These are phyloP conservation scores for Dentipellis sp. DNA, from an alignment of 768 basidiomycete genomes.

Conservation along the genomic window DNA sequence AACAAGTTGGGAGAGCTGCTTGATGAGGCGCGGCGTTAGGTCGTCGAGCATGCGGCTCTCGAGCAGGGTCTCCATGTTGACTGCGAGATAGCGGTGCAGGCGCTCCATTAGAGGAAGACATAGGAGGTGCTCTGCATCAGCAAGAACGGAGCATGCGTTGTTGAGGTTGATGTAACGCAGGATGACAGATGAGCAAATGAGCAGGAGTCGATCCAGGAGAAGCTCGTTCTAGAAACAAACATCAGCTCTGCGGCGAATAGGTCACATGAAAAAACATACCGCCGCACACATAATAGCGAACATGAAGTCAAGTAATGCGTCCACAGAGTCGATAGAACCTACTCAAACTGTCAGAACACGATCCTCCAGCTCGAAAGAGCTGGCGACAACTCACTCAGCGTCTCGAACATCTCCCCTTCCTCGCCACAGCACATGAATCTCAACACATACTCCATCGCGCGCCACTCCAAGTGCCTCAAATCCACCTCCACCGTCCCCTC, in stretches of 20 bases:
- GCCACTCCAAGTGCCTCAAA: constrained; percentile 65
- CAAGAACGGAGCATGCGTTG: constrained; percentile 74
- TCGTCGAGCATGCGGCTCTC: constrained; percentile 76
- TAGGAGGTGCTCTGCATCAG: constrained; percentile 75
- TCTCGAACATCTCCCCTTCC: constrained; percentile 61
- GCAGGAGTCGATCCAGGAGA: constrained; percentile 74
- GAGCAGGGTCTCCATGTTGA: constrained; percentile 81
- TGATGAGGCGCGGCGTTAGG: constrained; percentile 53
- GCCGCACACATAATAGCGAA: constrained; percentile 82
- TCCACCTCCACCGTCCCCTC: constrained; percentile 53
- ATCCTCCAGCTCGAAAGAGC: neutral
- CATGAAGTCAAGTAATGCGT: constrained; percentile 78
- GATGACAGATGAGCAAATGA: constrained; percentile 74
- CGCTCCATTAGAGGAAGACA: constrained; percentile 57
- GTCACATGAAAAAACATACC: constrained; percentile 43
- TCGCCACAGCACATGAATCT: constrained; percentile 68
- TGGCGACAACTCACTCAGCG: constrained; percentile 40
- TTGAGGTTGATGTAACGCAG: constrained; percentile 55
- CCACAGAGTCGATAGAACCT: constrained; percentile 58
- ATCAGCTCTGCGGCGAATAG: constrained; percentile 70
- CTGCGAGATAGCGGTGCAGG: constrained; percentile 70
- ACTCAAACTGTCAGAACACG: neutral
- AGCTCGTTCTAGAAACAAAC: constrained; percentile 60
- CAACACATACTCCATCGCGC: constrained; percentile 67
- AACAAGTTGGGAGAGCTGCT: constrained; percentile 54